These are phyloP conservation scores for Aspergillus spinulosporus DNA, from an alignment of 2,329 filamentous ascomycete genomes.

Conservation along the genomic window DNA sequence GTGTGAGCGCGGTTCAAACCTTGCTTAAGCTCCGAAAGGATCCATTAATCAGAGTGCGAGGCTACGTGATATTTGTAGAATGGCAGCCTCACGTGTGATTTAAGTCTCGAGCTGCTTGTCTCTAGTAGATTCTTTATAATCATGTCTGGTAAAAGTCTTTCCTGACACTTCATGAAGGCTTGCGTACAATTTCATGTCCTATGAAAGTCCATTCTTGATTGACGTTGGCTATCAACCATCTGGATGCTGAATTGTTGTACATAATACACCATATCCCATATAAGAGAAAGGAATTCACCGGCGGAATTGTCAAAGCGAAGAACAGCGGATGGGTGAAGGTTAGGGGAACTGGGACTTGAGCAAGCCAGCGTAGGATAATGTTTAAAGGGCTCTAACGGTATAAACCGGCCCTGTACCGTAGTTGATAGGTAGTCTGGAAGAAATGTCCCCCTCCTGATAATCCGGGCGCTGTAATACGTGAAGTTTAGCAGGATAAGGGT, in stretches of 20 bases:
- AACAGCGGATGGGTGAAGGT: neutral
- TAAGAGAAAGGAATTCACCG: neutral
- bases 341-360: neutral
- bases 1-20: constrained; percentile 22
- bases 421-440: neutral
- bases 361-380: neutral
- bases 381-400: neutral
- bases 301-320: neutral
- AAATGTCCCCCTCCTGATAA: neutral
- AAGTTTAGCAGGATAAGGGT: neutral
- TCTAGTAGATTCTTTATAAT: neutral
- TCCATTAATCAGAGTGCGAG: neutral
- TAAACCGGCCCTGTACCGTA: neutral
- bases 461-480: neutral
- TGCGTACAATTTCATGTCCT: neutral
- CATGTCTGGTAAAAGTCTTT: neutral
- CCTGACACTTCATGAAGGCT: neutral
- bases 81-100: neutral
- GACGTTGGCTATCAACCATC: neutral
- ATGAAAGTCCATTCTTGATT: neutral
- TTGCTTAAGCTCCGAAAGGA: neutral
- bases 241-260: neutral
- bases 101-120: neutral
- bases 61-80: constrained; percentile 1
- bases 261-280: neutral